Evolutionary conservation across 2,329 filamentous ascomycete genomes (phyloP).

Genomic region (Aspergillus versicolor): DNA sequence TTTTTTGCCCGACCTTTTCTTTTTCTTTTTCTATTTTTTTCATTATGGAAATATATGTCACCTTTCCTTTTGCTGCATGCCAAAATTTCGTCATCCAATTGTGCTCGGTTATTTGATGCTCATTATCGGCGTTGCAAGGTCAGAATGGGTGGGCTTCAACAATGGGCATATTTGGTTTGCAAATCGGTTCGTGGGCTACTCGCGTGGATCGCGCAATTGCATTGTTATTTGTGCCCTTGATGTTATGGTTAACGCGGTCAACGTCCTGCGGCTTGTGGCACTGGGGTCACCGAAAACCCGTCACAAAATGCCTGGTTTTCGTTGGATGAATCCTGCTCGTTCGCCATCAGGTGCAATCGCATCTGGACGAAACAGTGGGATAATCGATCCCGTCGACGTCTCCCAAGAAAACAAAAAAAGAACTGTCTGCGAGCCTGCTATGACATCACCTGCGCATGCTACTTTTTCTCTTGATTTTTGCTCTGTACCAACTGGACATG

Average conservation of each 20-base stretch:
- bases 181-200: constrained; percentile 17
- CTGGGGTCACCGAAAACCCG: not conserved
- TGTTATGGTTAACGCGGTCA: constrained; percentile 6
- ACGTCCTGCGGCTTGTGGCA: not conserved
- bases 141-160: constrained; percentile 20
- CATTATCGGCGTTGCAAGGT: constrained; percentile 25
- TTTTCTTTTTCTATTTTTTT: not conserved
- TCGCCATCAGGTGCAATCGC: not conserved
- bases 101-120: constrained; percentile 14
- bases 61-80: constrained; percentile 7
- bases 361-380: not conserved
- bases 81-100: constrained; percentile 4
- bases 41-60: constrained; percentile 21
- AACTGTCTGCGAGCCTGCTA: not conserved
- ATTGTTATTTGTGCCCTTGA: constrained; percentile 11
- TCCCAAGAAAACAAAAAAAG: no score
- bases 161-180: constrained; percentile 16
- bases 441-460: constrained; percentile 6
- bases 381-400: not conserved
- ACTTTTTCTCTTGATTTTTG: constrained; percentile 12
- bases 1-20: constrained; percentile 6
- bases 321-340: not conserved
- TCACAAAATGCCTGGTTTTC: not conserved
- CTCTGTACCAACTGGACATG: constrained; percentile 8
- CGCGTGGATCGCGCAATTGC: constrained; percentile 22